Evolutionary conservation across 768 basidiomycete species (phyloP), one percentile per base, ranked within the genome.

Genomic region (Leccinum subgranulosum): DNA sequence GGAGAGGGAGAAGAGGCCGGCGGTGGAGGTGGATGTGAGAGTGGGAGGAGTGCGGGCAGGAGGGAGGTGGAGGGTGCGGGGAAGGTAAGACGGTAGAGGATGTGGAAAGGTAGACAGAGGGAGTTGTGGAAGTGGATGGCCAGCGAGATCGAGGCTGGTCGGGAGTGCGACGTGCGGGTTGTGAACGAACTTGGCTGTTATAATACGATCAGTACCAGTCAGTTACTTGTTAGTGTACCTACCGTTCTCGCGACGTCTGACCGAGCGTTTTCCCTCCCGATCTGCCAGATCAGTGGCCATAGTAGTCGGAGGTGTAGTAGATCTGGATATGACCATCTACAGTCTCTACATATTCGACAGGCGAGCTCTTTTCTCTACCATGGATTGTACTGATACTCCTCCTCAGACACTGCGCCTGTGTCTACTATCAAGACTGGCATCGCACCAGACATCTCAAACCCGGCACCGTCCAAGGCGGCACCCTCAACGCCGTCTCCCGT

Each of bases 381-480:
- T 29, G 1, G 29, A 1, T 6, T 1, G 23, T 10, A 19, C 52
- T 60, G 4, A 59, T 10, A 1, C 41, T 14, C 29, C 51, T 11
- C 45, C 2, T 9, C 70, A 94, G 96, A 73, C 92, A 97, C 71
- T 94, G 95, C 73, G 82, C 81, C 19, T 93, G 92, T 68, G 83
- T 98, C 48, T 98, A 96, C 76, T 97, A 98, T 71, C 93, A 97
- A 63, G 92, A 96, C 71, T 96, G 93, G 91, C 88, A 95, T 65
- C 84, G 92, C 51, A 86, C 86, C 0, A 85, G 81, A 53, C 81
- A 86, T 31, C 85, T 87, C 29, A 87, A 84, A 71, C 81, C 83
- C 41, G 90, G 94, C 3, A 79, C 79, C 15, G 82, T n/a, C 17
- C 36, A 87, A 69, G 86, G 87, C 9, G 84, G 84, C 45, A 83